These are phyloP conservation scores for Paracoccidioides brasiliensis DNA, from an alignment of 2,329 filamentous ascomycete species.

Conservation along the genomic window DNA sequence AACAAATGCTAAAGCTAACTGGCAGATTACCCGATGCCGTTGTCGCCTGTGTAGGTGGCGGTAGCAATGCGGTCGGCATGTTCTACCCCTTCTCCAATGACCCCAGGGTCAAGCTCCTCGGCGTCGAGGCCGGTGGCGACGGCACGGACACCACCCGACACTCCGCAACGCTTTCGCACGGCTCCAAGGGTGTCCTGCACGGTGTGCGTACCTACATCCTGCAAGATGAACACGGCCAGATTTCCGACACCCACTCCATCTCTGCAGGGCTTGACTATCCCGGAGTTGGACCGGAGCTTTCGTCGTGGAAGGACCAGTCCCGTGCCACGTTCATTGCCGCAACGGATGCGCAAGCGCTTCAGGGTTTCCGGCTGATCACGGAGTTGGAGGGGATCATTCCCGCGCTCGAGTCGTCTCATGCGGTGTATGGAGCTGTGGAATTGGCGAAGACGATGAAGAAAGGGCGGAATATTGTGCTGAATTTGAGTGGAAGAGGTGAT, in stretches of 20 bases:
- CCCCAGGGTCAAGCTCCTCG: conserved; percentile 69
- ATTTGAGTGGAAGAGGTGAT: conserved; percentile 82
- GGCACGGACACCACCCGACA: conserved; percentile 76
- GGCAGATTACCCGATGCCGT: conserved; percentile 91
- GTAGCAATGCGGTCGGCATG: conserved; percentile 92
- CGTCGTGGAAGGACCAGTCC: conserved; percentile 79
- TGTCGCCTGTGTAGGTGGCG: conserved; percentile 90
- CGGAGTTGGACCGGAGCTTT: conserved; percentile 85
- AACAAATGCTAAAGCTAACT: conserved; percentile 71
- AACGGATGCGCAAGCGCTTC: conserved; percentile 80
- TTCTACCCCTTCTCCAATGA: conserved; percentile 93
- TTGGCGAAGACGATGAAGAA: conserved; percentile 85
- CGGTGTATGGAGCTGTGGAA: conserved; percentile 77
- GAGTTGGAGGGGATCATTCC: conserved; percentile 95
- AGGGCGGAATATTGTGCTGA: conserved; percentile 84
- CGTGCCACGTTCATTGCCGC: conserved; percentile 82
- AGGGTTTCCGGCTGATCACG: conserved; percentile 70
- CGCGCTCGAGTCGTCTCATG: conserved; percentile 85
- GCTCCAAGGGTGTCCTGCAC: conserved; percentile 84
- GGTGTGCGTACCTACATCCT: conserved; percentile 93
- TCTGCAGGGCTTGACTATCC: conserved; percentile 96
- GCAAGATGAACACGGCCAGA: conserved; percentile 85
- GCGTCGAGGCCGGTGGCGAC: conserved; percentile 91
- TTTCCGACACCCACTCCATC: conserved; percentile 87
- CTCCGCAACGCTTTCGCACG: conserved; percentile 74